These are phyloP conservation scores for Blastobotrys petasosporus DNA, from an alignment of 1,139 yeast genomes.

Conservation along the genomic window DNA sequence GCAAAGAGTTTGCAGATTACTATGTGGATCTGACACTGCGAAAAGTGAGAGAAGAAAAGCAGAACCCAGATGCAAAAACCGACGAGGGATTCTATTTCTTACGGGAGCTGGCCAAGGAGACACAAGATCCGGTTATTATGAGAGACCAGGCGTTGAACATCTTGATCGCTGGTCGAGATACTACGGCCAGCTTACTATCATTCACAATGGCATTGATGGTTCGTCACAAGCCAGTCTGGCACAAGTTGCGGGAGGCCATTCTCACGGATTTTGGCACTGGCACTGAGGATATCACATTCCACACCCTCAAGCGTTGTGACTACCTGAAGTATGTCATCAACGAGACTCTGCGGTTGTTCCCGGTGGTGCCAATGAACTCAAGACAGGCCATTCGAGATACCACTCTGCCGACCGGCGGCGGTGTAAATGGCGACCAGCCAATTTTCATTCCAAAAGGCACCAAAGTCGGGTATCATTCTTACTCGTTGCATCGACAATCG, in stretches of 20 bases:
- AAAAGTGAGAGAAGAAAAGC: constrained; percentile 18
- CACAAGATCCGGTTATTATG: constrained; percentile 43
- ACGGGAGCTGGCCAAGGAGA: constrained; percentile 45
- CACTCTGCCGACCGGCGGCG: constrained; percentile 33
- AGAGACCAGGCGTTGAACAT: constrained; percentile 47
- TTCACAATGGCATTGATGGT: constrained; percentile 44
- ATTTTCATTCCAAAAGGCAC: constrained; percentile 45
- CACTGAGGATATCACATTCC: constrained; percentile 37
- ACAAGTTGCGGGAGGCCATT: constrained; percentile 24
- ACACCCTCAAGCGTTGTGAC: constrained; percentile 46
- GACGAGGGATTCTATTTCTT: constrained; percentile 24
- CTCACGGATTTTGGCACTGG: constrained; percentile 25
- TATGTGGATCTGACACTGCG: constrained; percentile 28
- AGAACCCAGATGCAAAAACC: too few relatives aligned
- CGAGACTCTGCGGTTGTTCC: constrained; percentile 49
- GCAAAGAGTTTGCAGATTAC: constrained; percentile 29
- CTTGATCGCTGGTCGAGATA: constrained; percentile 48
- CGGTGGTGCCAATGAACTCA: constrained; percentile 51
- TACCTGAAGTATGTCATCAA: constrained; percentile 45
- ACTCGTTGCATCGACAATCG: constrained; percentile 41
- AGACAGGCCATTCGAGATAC: constrained; percentile 40
- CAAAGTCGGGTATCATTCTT: constrained; percentile 41
- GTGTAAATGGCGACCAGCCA: constrained; percentile 40
- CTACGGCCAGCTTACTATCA: constrained; percentile 47
- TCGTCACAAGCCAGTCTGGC: constrained; percentile 38